Percentiles rank a stretch among this genome's conserved stretches.
These are phyloP conservation scores for Aspergillus glaucus DNA, from an alignment of 2,329 filamentous ascomycete genomes.

Conservation along the genomic window DNA sequence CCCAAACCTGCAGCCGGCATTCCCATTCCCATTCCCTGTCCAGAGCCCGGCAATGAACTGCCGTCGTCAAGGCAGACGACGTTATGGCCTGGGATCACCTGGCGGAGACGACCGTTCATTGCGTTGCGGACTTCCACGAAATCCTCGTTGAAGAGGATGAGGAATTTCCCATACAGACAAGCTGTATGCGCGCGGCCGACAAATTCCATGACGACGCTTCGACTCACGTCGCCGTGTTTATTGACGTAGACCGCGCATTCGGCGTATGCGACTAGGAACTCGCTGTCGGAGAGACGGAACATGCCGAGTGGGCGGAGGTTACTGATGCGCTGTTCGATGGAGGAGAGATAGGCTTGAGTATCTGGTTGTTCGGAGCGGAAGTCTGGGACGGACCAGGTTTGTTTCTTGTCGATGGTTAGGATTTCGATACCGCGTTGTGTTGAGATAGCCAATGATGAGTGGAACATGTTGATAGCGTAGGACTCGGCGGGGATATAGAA, in stretches of 20 bases:
- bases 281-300: conserved; percentile 88
- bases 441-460: conserved; percentile 84
- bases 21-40: conserved; percentile 24
- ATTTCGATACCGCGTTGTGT: conserved; percentile 93
- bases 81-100: conserved; percentile 88
- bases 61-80: conserved; percentile 88
- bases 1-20: conserved; percentile 25
- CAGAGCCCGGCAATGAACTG: conserved; percentile 26
- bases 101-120: conserved; percentile 84
- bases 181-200: conserved; percentile 86
- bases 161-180: conserved; percentile 84
- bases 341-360: conserved; percentile 58
- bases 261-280: conserved; percentile 90
- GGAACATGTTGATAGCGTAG: conserved; percentile 92
- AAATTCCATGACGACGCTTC: conserved; percentile 96
- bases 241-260: conserved; percentile 97
- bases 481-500: conserved; percentile 97
- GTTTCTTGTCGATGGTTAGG: conserved; percentile 93
- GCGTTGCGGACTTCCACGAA: conserved; percentile 97
- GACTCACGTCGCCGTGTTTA: conserved; percentile 92
- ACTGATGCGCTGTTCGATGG: conserved; percentile 76
- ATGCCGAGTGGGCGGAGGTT: conserved; percentile 85
- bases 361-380: conserved; percentile 58
- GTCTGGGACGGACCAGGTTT: conserved; percentile 88
- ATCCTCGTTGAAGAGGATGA: conserved; percentile 89